These are phyloP conservation scores for Fusarium camptoceras DNA, from an alignment of 2,329 filamentous ascomycete species.

Conservation along the genomic window DNA sequence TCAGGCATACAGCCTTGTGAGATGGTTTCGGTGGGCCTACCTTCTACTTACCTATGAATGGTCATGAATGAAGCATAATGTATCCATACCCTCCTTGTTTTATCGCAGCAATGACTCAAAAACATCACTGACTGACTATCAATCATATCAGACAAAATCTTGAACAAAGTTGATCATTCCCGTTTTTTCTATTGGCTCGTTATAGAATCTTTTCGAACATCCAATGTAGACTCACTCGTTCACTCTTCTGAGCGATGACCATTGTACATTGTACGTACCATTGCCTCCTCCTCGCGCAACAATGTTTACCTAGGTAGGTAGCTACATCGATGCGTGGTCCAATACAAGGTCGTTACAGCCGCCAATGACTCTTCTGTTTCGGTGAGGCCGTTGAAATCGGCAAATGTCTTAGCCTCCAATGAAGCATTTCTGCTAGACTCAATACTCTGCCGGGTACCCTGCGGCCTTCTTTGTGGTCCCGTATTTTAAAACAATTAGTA, in stretches of 20 bases:
- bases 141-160: neutral
- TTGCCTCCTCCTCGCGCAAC: no score
- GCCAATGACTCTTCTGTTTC: neutral
- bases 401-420: constrained; percentile 1
- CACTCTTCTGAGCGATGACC: neutral
- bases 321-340: neutral
- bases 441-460: neutral
- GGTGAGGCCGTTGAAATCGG: constrained; percentile 19
- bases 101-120: neutral
- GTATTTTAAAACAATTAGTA: neutral
- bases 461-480: neutral
- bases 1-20: constrained; percentile 21
- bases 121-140: neutral
- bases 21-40: constrained; percentile 26
- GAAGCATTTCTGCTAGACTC: neutral
- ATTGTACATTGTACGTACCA: neutral
- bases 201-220: neutral
- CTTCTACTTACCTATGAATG: no score
- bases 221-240: neutral
- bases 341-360: neutral
- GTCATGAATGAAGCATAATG: constrained; percentile 18
- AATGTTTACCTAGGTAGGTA: neutral
- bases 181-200: neutral
- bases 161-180: neutral
- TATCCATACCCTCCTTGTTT: neutral